Percentiles rank a stretch among this genome's conserved stretches.
Evolutionary conservation across 2,329 filamentous ascomycete genomes (phyloP).

Genomic region (Colletotrichum noveboracense): DNA sequence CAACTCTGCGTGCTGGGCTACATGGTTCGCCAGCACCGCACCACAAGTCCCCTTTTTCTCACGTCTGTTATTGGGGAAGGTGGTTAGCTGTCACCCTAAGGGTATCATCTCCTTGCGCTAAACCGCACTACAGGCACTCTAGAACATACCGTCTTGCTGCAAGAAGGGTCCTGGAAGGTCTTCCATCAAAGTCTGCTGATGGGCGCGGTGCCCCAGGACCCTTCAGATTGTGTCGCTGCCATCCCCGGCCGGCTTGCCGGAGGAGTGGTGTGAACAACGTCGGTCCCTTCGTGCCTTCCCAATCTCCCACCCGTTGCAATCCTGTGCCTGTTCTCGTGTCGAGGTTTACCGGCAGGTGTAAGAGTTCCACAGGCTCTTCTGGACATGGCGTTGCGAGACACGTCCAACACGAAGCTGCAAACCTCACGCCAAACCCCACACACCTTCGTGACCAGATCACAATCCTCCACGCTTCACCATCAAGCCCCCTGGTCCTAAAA

Average conservation of each 20-base stretch:
- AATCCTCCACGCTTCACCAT: background rate
- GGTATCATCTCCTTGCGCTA: background rate
- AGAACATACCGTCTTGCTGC: background rate
- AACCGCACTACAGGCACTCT: background rate
- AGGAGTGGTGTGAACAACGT: background rate
- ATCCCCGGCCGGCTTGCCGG: background rate
- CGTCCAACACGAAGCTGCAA: background rate
- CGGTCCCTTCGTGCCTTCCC: background rate
- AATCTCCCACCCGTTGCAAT: background rate
- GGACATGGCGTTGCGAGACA: background rate
- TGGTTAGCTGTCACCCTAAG: background rate
- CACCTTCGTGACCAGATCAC: slow-evolving; percentile 7
- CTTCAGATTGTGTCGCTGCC: background rate
- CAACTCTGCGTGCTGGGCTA: background rate
- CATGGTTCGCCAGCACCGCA: background rate
- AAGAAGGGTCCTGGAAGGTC: slow-evolving; percentile 10
- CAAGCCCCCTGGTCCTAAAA: background rate
- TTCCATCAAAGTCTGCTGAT: background rate
- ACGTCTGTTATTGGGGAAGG: background rate
- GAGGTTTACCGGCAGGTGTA: background rate
- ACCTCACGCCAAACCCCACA: background rate
- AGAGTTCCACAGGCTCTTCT: background rate
- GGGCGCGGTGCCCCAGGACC: background rate
- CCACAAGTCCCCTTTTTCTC: background rate
- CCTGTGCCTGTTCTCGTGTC: background rate